Conservation (phyloP, 73 alveolate genomes). For the Tetrahymena malaccensis region DNA sequence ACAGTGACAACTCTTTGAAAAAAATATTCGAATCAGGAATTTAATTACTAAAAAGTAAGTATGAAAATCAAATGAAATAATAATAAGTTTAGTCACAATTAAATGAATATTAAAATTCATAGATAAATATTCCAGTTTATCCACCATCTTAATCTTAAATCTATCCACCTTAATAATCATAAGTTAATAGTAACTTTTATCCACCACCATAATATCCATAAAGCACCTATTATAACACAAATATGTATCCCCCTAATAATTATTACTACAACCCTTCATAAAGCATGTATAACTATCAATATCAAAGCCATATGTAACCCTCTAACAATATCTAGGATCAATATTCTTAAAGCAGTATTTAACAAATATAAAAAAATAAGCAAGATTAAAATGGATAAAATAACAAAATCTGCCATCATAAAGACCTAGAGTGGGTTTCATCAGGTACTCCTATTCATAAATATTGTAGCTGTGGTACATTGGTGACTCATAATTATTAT, state of each 20-base stretch:
- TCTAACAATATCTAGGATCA: neutral
- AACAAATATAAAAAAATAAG: too few relatives aligned
- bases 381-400: neutral
- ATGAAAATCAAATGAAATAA: neutral
- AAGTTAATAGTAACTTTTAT: neutral
- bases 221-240: neutral
- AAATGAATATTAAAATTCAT: neutral
- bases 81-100: neutral
- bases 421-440: neutral
- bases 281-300: neutral
- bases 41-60: neutral
- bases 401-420: neutral
- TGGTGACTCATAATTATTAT: neutral
- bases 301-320: neutral
- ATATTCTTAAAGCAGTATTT: neutral
- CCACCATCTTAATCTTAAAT: neutral
- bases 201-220: neutral
- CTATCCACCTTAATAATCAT: neutral
- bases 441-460: neutral
- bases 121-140: neutral
- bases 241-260: neutral
- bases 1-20: neutral
- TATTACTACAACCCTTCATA: neutral
- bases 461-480: neutral
- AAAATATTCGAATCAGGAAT: neutral